Conservation (phyloP, 768 basidiomycete species). For the Lactarius vividus region DNA sequence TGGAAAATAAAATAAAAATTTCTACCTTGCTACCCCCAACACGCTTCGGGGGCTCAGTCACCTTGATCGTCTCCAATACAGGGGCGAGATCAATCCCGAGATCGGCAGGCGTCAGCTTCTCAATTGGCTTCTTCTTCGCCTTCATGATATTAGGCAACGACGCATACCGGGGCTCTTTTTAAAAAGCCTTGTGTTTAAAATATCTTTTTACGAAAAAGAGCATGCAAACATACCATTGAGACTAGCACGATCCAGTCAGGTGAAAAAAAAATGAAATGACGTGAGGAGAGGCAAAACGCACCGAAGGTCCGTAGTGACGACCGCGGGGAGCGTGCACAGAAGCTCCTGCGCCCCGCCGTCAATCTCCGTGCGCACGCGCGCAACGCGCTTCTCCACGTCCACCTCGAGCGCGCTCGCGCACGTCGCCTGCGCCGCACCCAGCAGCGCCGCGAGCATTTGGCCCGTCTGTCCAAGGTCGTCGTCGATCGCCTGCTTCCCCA, state of each 20-base stretch:
- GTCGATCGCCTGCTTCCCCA: slow-evolving; percentile 99
- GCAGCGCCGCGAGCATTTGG: slow-evolving; percentile 92
- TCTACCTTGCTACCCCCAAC: slow-evolving; percentile 86
- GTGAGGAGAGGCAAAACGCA: slow-evolving; percentile 38
- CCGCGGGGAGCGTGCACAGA: slow-evolving; percentile 71
- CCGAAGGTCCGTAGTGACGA: slow-evolving; percentile 93
- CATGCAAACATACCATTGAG: slow-evolving; percentile 58
- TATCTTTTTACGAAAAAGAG: neutral
- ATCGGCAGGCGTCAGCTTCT: slow-evolving; percentile 76
- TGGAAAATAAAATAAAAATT: neutral
- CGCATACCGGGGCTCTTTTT: slow-evolving; percentile 89
- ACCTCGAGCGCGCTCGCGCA: slow-evolving; percentile 88
- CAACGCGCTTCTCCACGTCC: slow-evolving; percentile 59
- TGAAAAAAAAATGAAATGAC: neutral
- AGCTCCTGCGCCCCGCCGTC: slow-evolving; percentile 92
- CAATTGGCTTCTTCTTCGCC: slow-evolving; percentile 97
- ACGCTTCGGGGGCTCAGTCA: slow-evolving; percentile 86
- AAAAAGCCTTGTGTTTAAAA: too few species aligned
- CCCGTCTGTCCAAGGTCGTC: slow-evolving; percentile 95
- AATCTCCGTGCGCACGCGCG: slow-evolving; percentile 80
- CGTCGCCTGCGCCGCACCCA: slow-evolving; percentile 92
- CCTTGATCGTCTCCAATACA: slow-evolving; percentile 79
- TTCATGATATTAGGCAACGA: slow-evolving; percentile 98
- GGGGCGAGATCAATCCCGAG: slow-evolving; percentile 84
- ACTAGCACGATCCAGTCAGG: slow-evolving; percentile 36